Evolutionary conservation across 345 rosid species (phyloP).

Genomic region (Excoecaria cochinchinensis): DNA sequence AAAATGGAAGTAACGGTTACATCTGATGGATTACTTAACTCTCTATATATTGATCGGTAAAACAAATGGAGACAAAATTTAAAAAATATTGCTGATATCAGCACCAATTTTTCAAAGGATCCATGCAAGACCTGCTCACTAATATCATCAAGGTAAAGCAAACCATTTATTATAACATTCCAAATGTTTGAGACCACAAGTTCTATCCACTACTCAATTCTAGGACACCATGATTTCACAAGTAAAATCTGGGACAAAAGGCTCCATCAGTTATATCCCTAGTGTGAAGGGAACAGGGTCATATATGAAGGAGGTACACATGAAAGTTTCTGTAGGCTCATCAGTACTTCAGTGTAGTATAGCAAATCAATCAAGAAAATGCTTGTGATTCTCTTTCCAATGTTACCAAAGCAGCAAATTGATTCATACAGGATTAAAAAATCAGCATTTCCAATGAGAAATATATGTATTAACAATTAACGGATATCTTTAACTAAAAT

Average conservation of each 20-base stretch:
- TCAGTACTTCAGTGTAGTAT: constrained; percentile 11
- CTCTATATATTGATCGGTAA: neutral
- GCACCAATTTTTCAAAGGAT: neutral
- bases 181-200: neutral
- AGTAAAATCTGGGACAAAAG: neutral
- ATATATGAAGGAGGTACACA: neutral
- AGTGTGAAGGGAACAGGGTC: neutral
- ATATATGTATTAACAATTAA: neutral
- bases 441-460: constrained; percentile 9
- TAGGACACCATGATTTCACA: neutral
- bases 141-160: constrained; percentile 2
- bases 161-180: neutral
- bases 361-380: neutral
- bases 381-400: neutral
- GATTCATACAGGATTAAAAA: neutral
- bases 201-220: neutral
- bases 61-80: neutral
- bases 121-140: neutral
- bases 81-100: neutral
- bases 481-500: neutral
- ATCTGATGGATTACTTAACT: neutral
- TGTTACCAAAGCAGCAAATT: neutral
- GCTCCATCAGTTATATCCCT: neutral
- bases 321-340: neutral
- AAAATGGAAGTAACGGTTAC: neutral